Base-by-base conservation (phyloP, 768 basidiomycete genomes). In the Rhodocollybia butyracea region DNA sequence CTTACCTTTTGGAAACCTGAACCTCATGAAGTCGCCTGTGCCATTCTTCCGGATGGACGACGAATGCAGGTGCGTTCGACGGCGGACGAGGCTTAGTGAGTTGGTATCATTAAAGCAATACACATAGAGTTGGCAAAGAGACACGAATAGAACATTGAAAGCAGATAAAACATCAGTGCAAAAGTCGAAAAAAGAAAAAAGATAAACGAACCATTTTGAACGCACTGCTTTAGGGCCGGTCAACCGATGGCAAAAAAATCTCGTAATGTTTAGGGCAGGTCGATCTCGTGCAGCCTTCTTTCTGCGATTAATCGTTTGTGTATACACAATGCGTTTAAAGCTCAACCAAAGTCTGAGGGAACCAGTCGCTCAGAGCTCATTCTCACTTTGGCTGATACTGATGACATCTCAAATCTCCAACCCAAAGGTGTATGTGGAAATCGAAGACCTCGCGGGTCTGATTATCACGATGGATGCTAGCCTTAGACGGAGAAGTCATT, bases 31-130 rank as follows among this genome's bases (percentile, higher is more conserved):
- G 76, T 21, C 88, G 85, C 27, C 79, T 78, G 59, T 92, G 87
- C 94, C 94, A 96, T 69, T 94, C 93, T 63, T 89, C 85, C 60
- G 83, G 83, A n/a, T 81, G 77, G 59, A 94, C 85, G n/a, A n/a
- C n/a, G n/a, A n/a, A n/a, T n/a, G n/a, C n/a, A 11, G 34, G 31
- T 15, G 26, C 13, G 5, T 50, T 50, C 19, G 48, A 13, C 6
- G 21, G n/a, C 15, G 34, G 32, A 21, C 21, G 32, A 5, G 48
- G 48, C 48, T 50, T 24, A 27, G 21, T 15, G 13, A 19, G 13
- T 29, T 27, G 15, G 8, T n/a, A n/a, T n/a, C n/a, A n/a, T n/a
- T n/a, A n/a, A n/a, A n/a, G n/a, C n/a, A n/a, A n/a, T n/a, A n/a
- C n/a, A n/a, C n/a, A n/a, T n/a, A n/a, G n/a, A n/a, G n/a, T n/a